These are phyloP conservation scores for Mycena galericulata DNA, from an alignment of 768 basidiomycete species.

Conservation along the genomic window DNA sequence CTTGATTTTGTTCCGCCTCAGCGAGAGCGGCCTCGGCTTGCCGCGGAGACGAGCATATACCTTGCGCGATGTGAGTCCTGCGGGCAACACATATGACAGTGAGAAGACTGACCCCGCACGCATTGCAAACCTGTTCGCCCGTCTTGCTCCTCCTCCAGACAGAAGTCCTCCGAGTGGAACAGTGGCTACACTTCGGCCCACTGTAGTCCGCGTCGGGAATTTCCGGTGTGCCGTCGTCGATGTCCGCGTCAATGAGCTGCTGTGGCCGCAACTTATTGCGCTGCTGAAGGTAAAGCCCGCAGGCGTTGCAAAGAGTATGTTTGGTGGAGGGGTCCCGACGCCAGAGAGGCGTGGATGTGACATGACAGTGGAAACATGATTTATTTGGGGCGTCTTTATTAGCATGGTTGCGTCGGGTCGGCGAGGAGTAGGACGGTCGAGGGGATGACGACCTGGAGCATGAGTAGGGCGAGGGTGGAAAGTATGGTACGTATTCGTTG, in stretches of 20 bases:
- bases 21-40: conserved; percentile 5
- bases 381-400: not conserved
- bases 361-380: conserved; percentile 12
- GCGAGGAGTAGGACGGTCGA: not conserved
- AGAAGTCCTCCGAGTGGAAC: conserved; percentile 12
- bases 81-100: too few relatives aligned
- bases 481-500: not conserved
- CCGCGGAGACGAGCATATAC: conserved; percentile 7
- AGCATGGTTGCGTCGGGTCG: not conserved
- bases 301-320: conserved; percentile 19
- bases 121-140: conserved; percentile 18
- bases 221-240: not conserved
- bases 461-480: not conserved
- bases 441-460: not conserved
- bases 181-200: conserved; percentile 15
- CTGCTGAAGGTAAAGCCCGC: conserved; percentile 26
- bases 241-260: conserved; percentile 19
- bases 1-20: conserved; percentile 7
- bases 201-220: not conserved
- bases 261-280: conserved; percentile 16
- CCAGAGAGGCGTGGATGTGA: not conserved
- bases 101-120: too few relatives aligned
- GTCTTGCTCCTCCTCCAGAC: conserved; percentile 24
- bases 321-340: conserved; percentile 11
- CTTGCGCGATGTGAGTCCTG: too few relatives aligned